Base-by-base conservation (phyloP, 495 filamentous ascomycete genomes). In the Saxophila tyrrhenica region DNA sequence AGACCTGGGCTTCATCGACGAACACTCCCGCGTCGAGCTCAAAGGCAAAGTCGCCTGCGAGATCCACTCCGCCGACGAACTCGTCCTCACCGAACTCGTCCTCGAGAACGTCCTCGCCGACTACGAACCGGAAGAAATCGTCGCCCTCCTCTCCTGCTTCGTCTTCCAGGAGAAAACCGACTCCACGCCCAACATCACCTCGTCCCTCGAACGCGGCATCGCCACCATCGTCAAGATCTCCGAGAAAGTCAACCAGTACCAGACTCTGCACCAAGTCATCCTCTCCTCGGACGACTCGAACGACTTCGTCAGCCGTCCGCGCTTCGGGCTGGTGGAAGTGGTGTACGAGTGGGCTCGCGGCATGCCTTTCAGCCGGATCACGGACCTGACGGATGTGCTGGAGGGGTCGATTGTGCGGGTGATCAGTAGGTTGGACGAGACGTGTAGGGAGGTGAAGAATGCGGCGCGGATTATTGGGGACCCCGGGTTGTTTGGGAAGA, bases 161-260 rank as follows among this genome's bases (percentile, higher is more conserved):
- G 94, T 98, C n/a, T 98, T 97, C 73, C 87, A 96, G 65, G 92
- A 98, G 60, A 96, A 95, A 72, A 95, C 94, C 0, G 86, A 92
- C 16, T 78, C 78, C 17, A 77, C 78, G 0, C 92, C 92, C 0
- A 90, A 78, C n/a, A 72, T 98, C 53, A 95, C 89, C 0, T 77
- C 84, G 1, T 83, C 78, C 45, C 76, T 98, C 15, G 86, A 96
- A 62, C 81, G 80, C 41, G 94, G 94, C 25, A 85, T 83, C 67
- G 81, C 85, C 45, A 87, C 81, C 8, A 96, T 98, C 60, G 79
- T 95, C 51, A 77, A 78, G 32, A 87, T 98, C 50, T 85, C 88
- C 9, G 88, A 94, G 65, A 89, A 86, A 62, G 88, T 98, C 44
- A 95, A 95, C 65, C 75, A 79, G 29, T 81, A 86, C 51, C 92